Percentiles rank a stretch among this genome's conserved stretches.
phyloP scores from a whole-genome alignment of 2,329 filamentous ascomycete genomes.

The Xylariaceae sp. region DNA sequence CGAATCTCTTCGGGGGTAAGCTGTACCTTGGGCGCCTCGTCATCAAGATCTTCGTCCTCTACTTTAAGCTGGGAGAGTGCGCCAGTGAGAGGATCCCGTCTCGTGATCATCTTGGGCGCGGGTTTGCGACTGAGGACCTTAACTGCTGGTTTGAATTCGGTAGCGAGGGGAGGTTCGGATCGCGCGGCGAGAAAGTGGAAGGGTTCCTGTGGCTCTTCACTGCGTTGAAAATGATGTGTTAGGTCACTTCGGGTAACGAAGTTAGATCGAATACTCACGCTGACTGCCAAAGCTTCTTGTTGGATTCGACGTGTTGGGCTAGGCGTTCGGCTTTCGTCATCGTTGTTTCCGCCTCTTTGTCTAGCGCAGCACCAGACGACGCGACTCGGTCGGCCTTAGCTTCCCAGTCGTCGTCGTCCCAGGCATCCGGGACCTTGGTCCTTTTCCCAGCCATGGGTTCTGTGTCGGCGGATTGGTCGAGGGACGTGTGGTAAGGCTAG shows the following conservation, averaged over 20 bases:
- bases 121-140: constrained; percentile 84
- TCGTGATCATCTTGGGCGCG: constrained; percentile 53
- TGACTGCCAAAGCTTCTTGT: constrained; percentile 82
- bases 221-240: constrained; percentile 34
- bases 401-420: constrained; percentile 89
- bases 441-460: constrained; percentile 15
- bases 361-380: constrained; percentile 37
- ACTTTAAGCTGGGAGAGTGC: constrained; percentile 43
- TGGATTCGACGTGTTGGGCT: constrained; percentile 76
- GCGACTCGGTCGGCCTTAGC: constrained; percentile 60
- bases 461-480: not conserved
- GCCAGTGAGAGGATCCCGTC: constrained; percentile 51
- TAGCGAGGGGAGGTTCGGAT: constrained; percentile 53
- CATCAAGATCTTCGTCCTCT: constrained; percentile 60
- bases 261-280: constrained; percentile 55
- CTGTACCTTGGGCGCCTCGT: constrained; percentile 57
- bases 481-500: not conserved
- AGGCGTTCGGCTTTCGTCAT: constrained; percentile 72
- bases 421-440: constrained; percentile 63
- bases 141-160: constrained; percentile 75
- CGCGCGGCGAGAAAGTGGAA: constrained; percentile 65
- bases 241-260: not conserved
- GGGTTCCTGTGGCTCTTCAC: constrained; percentile 65
- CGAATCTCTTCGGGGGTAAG: constrained; percentile 73
- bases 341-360: constrained; percentile 36